Percentiles rank a stretch among this genome's conserved stretches.
Conservation (phyloP, 1,139 yeast species). For the Pneumocystis sp. region DNA sequence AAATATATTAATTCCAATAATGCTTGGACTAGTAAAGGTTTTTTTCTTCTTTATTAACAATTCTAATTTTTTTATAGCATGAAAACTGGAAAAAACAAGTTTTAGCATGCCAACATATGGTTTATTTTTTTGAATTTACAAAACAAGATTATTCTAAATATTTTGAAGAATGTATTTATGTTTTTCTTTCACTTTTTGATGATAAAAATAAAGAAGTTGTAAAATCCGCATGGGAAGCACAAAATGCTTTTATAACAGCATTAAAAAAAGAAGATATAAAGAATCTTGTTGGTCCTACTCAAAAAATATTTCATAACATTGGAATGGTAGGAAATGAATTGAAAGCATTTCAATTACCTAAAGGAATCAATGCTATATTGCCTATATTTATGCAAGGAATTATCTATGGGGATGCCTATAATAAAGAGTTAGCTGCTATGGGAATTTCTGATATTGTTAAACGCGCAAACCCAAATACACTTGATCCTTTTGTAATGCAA, state of each 20-base stretch:
- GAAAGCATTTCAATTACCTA: constrained; percentile 60
- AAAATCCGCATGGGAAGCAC: constrained; percentile 50
- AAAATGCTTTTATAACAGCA: constrained; percentile 49
- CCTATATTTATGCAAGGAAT: constrained; percentile 91
- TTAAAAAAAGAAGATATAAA: constrained; percentile 58
- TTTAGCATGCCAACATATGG: constrained; percentile 53
- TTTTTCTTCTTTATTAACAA: neutral
- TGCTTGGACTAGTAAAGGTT: constrained; percentile 50
- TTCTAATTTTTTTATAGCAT: constrained; percentile 22
- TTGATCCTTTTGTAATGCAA: constrained; percentile 80
- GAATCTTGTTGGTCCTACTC: constrained; percentile 60
- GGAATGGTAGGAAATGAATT: constrained; percentile 52
- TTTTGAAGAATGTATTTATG: constrained; percentile 58
- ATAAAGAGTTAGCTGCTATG: constrained; percentile 71
- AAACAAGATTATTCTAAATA: constrained; percentile 58
- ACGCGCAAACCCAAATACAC: constrained; percentile 64
- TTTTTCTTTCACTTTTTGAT: constrained; percentile 58
- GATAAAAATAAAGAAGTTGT: constrained; percentile 55
- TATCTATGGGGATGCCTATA: constrained; percentile 79
- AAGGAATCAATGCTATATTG: constrained; percentile 74
- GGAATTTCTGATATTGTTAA: constrained; percentile 82
- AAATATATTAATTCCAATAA: constrained; percentile 71
- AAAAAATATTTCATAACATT: constrained; percentile 52
- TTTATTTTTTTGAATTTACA: constrained; percentile 52
- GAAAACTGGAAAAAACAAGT: constrained; percentile 58